phyloP scores from a whole-genome alignment of 495 filamentous ascomycete genomes.

The Podospora anserina region DNA sequence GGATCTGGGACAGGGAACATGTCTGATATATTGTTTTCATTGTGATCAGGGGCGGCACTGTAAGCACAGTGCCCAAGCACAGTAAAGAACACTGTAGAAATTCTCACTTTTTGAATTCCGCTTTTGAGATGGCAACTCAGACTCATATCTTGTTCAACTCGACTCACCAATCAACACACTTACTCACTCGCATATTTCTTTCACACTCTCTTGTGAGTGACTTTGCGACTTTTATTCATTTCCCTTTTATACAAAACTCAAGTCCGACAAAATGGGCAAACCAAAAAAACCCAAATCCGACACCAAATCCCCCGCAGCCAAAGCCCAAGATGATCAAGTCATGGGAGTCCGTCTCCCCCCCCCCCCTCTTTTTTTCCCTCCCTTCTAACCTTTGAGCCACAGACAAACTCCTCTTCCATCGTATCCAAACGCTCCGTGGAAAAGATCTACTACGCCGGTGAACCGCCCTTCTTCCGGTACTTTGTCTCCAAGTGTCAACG shows the following conservation, averaged over 20 bases:
- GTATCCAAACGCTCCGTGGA: constrained; percentile 88
- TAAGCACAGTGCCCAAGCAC: not conserved
- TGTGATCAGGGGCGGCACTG: not conserved
- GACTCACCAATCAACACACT: not conserved
- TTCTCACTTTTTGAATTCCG: not conserved
- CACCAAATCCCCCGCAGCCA: constrained; percentile 19
- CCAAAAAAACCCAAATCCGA: constrained; percentile 6
- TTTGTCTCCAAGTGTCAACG: constrained; percentile 83
- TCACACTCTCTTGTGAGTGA: not conserved
- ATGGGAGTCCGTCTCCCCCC: constrained; percentile 57
- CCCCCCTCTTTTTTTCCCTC: constrained; percentile 1
- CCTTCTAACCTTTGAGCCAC: not conserved
- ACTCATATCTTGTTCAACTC: not conserved
- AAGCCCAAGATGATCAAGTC: constrained; percentile 59
- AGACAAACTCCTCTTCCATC: constrained; percentile 90
- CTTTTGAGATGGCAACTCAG: not conserved
- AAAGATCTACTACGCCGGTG: constrained; percentile 64
- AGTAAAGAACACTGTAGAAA: not conserved
- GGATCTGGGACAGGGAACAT: not conserved
- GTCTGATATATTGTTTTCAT: not conserved
- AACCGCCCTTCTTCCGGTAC: constrained; percentile 78
- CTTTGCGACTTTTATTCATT: not conserved
- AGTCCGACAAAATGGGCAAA: constrained; percentile 7
- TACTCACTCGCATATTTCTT: not conserved
- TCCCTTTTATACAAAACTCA: not conserved